Conservation (phyloP, 345 rosid species). For the Corchorus capsularis region DNA sequence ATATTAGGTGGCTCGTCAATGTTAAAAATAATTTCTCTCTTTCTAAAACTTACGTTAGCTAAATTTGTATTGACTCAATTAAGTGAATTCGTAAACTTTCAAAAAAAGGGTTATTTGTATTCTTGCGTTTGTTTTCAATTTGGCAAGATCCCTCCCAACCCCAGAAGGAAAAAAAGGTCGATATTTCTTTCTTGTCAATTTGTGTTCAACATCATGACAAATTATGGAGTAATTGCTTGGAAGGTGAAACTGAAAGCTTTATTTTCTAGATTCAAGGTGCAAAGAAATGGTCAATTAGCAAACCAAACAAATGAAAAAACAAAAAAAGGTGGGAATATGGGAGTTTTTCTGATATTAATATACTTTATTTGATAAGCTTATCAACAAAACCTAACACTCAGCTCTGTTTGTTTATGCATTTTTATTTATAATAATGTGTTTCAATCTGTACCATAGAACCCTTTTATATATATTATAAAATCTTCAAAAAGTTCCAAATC, state of each 20-base stretch:
- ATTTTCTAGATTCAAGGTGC: background rate
- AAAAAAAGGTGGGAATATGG: too few relatives aligned
- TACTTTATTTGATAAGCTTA: background rate
- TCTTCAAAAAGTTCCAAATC: background rate
- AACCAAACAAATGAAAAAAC: background rate
- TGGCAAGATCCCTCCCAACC: background rate
- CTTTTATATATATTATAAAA: too few relatives aligned
- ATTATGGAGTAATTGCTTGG: background rate
- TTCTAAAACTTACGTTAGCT: background rate
- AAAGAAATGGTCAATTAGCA: background rate
- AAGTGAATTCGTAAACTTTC: background rate
- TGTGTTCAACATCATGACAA: background rate
- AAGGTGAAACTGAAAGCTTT: background rate
- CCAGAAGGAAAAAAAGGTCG: background rate
- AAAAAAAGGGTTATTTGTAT: background rate
- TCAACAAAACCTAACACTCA: background rate
- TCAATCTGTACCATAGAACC: too few relatives aligned
- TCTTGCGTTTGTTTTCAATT: background rate
- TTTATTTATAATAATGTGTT: too few relatives aligned
- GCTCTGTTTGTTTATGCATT: too few relatives aligned
- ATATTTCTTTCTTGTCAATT: background rate
- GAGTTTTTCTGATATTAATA: background rate
- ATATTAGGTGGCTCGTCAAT: background rate
- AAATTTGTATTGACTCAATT: background rate
- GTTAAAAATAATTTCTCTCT: background rate